Base-by-base conservation (phyloP, 306 rosid genomes). In the Prunus fruticosa region DNA sequence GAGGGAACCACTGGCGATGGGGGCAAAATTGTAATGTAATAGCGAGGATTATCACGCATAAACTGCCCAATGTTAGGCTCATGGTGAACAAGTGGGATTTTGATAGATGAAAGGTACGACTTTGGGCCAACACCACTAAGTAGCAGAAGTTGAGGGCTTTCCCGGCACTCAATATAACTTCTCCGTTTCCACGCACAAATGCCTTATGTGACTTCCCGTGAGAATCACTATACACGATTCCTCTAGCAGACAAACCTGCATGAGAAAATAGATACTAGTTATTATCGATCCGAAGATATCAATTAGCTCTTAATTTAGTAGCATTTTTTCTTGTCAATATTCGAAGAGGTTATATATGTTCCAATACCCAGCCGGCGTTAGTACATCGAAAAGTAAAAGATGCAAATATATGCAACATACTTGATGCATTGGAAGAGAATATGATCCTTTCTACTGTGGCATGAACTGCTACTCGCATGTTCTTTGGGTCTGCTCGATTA, bases 21-120 rank as follows among this genome's bases (percentile, higher is more conserved):
- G 22, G 53, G 38, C 34, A 67, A 46, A 10, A 74, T 28, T 70
- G 1, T 11, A 9, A 80, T 62, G 70, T 3, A 41, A 61, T 71
- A 65, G 19, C 82, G 82, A n/a, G 76, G 82, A 73, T 81, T 78
- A 67, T 80, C 87, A 4, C 64, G 23, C 80, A 84, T 77, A 20
- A 38, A 74, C 10, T 81, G 23, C 0, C 82, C 83, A 6, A 78
- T 74, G 25, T 69, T 6, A 22, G 78, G 78, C 14, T 84, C 78
- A 18, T 53, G 20, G 4, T 57, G 68, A 25, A 78, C 63, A 45
- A 77, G 61, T 11, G 73, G 82, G 69, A 84, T 65, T 3, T 49
- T 34, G 3, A 72, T 20, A 8, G 73, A 68, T 0, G 78, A 72
- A n/a, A 77, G 79, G 8, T 80, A 49, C 3, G 77, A 52, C 1